Evolutionary conservation across 345 rosid genomes (phyloP), one percentile per base, ranked within the genome.

Genomic region (Cochlearia excelsa): DNA sequence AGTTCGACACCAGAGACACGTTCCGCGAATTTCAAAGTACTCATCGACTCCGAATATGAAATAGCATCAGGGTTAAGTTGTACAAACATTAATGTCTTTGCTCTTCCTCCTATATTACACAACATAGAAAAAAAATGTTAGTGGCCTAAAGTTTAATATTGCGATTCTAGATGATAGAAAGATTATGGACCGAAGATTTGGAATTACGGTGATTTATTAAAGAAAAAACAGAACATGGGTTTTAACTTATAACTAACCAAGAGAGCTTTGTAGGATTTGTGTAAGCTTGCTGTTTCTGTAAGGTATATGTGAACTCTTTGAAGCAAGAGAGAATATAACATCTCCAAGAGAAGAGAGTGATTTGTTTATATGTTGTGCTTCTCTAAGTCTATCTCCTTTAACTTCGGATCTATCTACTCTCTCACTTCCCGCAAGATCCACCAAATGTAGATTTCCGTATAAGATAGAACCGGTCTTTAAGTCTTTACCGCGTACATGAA

Each of bases 281-380:
- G 99, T 94, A 44, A 94, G 88, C 79, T 94, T 94, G 95, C 99
- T 94, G 61, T 94, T 94, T 74, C 99, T 81, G 51, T 87, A 94
- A 0, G 99, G 99, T 27, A 94, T 79, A 60, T 94, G 99, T 3
- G 92, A 10, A 70, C 78, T 80, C 79, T 90, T 94, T 66, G 87
- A 88, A 39, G 97, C 83, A 27, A 94, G 83, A 52, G 99, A 81
- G 42, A 85, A 94, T 62, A 94, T 82, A 1, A 94, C 99, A 58
- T 94, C 97, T 50, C 99, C 99, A 26, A 94, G 90, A 31, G 99
- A 82, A 10, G 99, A 85, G 3, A 94, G 74, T 0, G 97, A 93
- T 73, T 81, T 94, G 83, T 94, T 94, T 74, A 94, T 94, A 68
- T 94, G 96, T 69, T 94, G 99, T 53, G 97, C 97, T 78, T 93